phyloP scores from a whole-genome alignment of 805 yeast genomes.

The Metschnikowia peoriensis region DNA sequence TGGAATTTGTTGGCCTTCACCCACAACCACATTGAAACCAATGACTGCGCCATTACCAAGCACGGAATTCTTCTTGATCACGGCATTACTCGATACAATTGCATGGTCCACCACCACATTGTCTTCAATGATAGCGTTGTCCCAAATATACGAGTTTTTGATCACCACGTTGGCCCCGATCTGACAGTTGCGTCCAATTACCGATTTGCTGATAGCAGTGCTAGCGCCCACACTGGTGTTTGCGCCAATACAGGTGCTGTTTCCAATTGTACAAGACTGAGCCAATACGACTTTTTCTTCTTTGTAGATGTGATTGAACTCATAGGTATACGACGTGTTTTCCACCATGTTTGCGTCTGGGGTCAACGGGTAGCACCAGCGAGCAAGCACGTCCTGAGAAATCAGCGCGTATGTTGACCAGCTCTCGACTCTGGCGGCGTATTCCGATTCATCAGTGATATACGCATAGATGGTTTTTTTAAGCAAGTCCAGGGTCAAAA shows the following conservation, averaged over 20 bases:
- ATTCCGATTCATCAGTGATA: constrained; percentile 67
- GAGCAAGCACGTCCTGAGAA: constrained; percentile 81
- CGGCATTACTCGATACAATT: constrained; percentile 66
- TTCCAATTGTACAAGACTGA: constrained; percentile 84
- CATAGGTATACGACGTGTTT: constrained; percentile 70
- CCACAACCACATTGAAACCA: constrained; percentile 72
- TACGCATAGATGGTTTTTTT: constrained; percentile 90
- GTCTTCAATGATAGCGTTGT: constrained; percentile 71
- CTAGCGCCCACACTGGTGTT: constrained; percentile 75
- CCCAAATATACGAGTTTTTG: constrained; percentile 83
- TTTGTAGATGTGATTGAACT: constrained; percentile 82
- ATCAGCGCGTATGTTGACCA: constrained; percentile 92
- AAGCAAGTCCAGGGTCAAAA: constrained; percentile 82
- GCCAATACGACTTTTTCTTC: constrained; percentile 87
- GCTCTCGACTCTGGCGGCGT: constrained; percentile 94
- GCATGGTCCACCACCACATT: constrained; percentile 56
- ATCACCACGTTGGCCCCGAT: constrained; percentile 78
- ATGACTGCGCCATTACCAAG: constrained; percentile 73
- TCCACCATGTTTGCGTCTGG: constrained; percentile 79
- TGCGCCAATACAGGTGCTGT: constrained; percentile 79
- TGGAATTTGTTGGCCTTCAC: constrained; percentile 48
- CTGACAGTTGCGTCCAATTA: constrained; percentile 81
- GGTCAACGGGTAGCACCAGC: constrained; percentile 91
- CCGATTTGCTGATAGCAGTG: constrained; percentile 61
- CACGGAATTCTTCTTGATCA: constrained; percentile 49